phyloP scores from a whole-genome alignment of 495 filamentous ascomycete species.

The Penicillium psychrofluorescens region DNA sequence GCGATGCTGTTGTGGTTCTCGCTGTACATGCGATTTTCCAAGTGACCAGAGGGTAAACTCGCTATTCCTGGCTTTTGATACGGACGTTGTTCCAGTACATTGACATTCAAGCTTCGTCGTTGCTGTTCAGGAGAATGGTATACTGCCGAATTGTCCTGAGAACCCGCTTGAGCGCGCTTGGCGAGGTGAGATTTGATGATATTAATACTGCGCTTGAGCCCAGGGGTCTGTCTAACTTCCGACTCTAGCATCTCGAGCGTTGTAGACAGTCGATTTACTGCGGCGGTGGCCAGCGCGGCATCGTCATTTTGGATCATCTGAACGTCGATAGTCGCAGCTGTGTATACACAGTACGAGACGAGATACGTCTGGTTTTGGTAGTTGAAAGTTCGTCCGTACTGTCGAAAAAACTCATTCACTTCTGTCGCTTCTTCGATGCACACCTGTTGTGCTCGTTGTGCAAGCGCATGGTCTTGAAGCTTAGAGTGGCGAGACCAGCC shows the following conservation, averaged over 20 bases:
- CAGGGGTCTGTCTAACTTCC: constrained; percentile 5
- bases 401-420: constrained; percentile 5
- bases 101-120: too few species aligned
- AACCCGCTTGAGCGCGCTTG: too few species aligned
- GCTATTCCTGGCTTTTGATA: too few species aligned
- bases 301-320: constrained; percentile 5
- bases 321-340: constrained; percentile 8
- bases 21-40: too few species aligned
- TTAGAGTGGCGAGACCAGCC: constrained; percentile 1
- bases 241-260: constrained; percentile 8
- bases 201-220: constrained; percentile 7
- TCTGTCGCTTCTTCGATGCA: constrained; percentile 4
- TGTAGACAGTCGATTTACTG: constrained; percentile 1
- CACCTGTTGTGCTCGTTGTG: constrained; percentile 4
- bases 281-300: not conserved
- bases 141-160: too few species aligned
- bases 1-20: too few species aligned
- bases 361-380: constrained; percentile 9
- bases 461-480: constrained; percentile 2
- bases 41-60: too few species aligned
- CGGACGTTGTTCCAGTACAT: too few species aligned
- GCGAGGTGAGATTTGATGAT: constrained; percentile 5
- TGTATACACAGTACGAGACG: constrained; percentile 9
- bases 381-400: constrained; percentile 6
- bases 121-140: too few species aligned